These are phyloP conservation scores for Nematodospora valgi DNA, from an alignment of 805 yeast genomes.

Conservation along the genomic window DNA sequence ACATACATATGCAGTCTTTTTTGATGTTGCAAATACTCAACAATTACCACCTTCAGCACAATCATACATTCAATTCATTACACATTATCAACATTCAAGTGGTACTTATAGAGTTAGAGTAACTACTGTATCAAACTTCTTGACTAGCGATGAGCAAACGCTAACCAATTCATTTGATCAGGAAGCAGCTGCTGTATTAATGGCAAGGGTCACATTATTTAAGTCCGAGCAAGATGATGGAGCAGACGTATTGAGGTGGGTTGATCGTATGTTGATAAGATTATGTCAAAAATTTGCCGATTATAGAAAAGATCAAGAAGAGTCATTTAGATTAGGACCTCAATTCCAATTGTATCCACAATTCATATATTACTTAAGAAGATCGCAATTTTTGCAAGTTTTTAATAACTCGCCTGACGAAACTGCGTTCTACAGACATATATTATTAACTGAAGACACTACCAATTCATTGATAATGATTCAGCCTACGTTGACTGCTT, in stretches of 20 bases:
- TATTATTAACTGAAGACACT: constrained; percentile 85
- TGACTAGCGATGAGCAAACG: constrained; percentile 47
- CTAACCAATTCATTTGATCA: constrained; percentile 82
- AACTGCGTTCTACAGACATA: constrained; percentile 94
- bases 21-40: constrained; percentile 59
- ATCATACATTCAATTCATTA: constrained; percentile 70
- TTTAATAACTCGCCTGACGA: constrained; percentile 99
- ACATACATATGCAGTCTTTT: constrained; percentile 85
- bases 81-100: constrained; percentile 92
- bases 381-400: constrained; percentile 93
- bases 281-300: constrained; percentile 93
- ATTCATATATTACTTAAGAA: constrained; percentile 90
- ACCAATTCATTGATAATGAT: constrained; percentile 94
- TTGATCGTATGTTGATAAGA: constrained; percentile 85
- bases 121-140: constrained; percentile 69
- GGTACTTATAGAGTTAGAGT: constrained; percentile 88
- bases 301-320: constrained; percentile 80
- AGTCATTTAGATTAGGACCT: constrained; percentile 77
- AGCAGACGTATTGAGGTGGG: constrained; percentile 91
- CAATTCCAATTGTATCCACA: constrained; percentile 90
- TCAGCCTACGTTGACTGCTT: constrained; percentile 92
- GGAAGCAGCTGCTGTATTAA: constrained; percentile 94
- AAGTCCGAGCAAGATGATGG: constrained; percentile 80
- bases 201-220: constrained; percentile 86
- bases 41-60: constrained; percentile 30